These are phyloP conservation scores for Cucumis hystrix DNA, from an alignment of 306 rosid genomes.

Conservation along the genomic window DNA sequence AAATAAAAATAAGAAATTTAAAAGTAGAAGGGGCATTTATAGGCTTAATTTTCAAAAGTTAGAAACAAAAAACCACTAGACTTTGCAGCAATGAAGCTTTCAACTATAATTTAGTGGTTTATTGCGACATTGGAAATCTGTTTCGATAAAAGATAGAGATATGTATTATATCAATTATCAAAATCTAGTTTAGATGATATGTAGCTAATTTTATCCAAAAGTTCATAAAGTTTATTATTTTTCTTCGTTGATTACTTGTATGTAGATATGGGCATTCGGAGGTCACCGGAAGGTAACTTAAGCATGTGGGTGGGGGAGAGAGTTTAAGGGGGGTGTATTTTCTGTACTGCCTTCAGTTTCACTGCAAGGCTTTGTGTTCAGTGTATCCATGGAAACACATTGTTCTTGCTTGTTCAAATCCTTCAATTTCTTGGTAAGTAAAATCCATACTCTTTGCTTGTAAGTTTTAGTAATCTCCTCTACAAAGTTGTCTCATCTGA, in stretches of 20 bases:
- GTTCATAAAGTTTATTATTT: neutral
- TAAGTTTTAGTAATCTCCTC: slow-evolving; percentile 1
- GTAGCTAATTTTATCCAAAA: neutral
- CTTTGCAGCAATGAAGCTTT: neutral
- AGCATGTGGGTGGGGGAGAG: neutral
- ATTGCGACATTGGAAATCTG: neutral
- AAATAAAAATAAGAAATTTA: too few relatives aligned
- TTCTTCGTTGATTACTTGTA: neutral
- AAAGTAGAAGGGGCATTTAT: too few relatives aligned
- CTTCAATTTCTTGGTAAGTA: neutral
- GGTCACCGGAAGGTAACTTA: slow-evolving; percentile 30
- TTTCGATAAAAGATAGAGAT: neutral
- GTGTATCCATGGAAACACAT: neutral
- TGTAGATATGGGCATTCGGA: slow-evolving; percentile 57
- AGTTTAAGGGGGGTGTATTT: neutral
- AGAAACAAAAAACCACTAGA: too few relatives aligned
- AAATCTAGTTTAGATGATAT: neutral
- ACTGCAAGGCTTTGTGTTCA: neutral
- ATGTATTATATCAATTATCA: neutral
- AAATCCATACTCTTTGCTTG: neutral
- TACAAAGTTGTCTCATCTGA: neutral
- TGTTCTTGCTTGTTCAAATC: neutral
- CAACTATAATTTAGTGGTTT: neutral
- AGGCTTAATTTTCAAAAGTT: too few relatives aligned
- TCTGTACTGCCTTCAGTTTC: neutral